Base-by-base conservation (phyloP, 176 grass and related monocot species). In the Luzula sylvatica region DNA sequence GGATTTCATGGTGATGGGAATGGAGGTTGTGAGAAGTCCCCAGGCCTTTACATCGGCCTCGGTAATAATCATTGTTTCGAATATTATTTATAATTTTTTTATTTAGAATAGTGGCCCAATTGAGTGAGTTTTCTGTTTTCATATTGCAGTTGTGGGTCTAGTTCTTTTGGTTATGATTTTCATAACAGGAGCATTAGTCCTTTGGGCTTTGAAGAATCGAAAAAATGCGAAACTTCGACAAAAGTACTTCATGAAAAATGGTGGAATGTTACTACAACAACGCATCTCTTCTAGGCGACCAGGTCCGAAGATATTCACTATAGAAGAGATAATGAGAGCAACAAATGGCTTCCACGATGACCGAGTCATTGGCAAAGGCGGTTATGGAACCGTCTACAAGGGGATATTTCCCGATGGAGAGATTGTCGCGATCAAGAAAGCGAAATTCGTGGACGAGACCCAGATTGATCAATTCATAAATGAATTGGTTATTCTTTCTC, bases 341-440 rank as follows among this genome's bases (percentile, higher is more conserved):
- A n/a, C n/a, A n/a, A n/a, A n/a, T n/a, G n/a, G n/a, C n/a, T n/a
- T n/a, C n/a, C 5, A 59, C 40, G 58, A 71, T 3, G 49, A 45
- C 20, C 52, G 23, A n/a, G 57, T 72, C 15, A 55, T 71, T 13
- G 75, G 75, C 11, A 28, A 44, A 21, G 39, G 66, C 9, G 66
- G 66, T 11, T 55, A 48, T 17, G 53, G 53, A 7, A 70, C 24
- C 1, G 53, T 70, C 8, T 68, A 56, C 11, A 30, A 45, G 23
- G 67, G 67, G 20, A 44, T 32, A 11, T 16, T 50, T 17, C 38
- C 30, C n/a, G 49, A 69, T 28, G 16, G 65, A 28, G 41, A 57
- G 24, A 14, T 60, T 0, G 63, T 69, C 3, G 64, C 70, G 0
- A 74, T 80, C 26, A 74, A 74, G 70, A 74, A 56, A 48, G 46